Evolutionary conservation across 2,329 filamentous ascomycete genomes (phyloP).

Genomic region (Karstenula rhodostoma): DNA sequence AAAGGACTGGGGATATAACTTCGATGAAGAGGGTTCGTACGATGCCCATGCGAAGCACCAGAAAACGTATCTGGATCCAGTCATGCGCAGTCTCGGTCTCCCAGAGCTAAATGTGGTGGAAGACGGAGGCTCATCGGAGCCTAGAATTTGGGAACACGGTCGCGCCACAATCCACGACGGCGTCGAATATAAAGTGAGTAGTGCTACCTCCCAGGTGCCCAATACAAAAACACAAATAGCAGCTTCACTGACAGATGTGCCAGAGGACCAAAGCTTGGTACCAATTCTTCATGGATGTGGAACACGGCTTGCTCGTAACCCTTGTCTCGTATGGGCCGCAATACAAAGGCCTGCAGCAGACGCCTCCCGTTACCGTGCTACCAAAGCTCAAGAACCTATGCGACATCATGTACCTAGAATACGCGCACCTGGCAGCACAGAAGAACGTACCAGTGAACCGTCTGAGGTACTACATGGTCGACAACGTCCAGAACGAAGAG

Average conservation of each 20-base stretch:
- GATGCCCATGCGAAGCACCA: too few species aligned
- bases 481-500: background rate
- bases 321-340: constrained; percentile 5
- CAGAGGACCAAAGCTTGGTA: constrained; percentile 8
- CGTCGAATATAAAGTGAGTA: background rate
- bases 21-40: too few species aligned
- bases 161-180: background rate
- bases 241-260: background rate
- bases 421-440: background rate
- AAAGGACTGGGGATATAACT: background rate
- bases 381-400: constrained; percentile 15
- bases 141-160: background rate
- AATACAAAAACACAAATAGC: background rate
- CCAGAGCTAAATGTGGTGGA: background rate
- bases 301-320: constrained; percentile 13
- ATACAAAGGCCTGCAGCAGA: background rate
- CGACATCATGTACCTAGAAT: constrained; percentile 18
- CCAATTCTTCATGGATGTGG: constrained; percentile 8
- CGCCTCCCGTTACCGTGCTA: constrained; percentile 2
- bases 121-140: background rate
- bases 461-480: constrained; percentile 1
- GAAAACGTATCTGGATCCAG: background rate
- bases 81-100: background rate
- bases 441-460: background rate
- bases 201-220: background rate